A percentile compares a stretch with the other conserved stretches of the same genome.
Conservation (phyloP, 1,284 basidiomycete species). For the Cryptococcus amylolentus region DNA sequence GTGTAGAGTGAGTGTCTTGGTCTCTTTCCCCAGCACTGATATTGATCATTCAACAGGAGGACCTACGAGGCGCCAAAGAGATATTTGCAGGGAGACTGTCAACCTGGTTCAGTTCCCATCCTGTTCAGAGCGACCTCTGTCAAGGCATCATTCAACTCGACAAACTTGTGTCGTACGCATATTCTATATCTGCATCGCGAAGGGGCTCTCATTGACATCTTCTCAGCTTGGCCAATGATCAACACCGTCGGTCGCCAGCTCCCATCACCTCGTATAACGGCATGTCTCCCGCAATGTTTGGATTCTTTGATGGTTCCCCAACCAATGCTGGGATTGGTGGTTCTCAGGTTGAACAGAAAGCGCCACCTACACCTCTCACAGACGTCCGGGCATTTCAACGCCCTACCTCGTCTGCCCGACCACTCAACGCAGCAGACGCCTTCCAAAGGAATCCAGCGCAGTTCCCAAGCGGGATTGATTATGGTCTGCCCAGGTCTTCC, state of each 20-base stretch:
- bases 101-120: constrained; percentile 44
- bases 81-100: constrained; percentile 41
- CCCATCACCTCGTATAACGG: too few relatives aligned
- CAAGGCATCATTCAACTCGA: constrained; percentile 45
- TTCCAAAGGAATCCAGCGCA: too few relatives aligned
- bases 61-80: constrained; percentile 40
- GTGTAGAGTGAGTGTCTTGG: constrained; percentile 33
- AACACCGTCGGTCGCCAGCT: constrained; percentile 3
- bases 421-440: too few relatives aligned
- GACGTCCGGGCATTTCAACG: too few relatives aligned
- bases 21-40: not conserved
- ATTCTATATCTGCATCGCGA: not conserved
- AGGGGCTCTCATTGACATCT: not conserved
- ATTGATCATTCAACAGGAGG: constrained; percentile 19
- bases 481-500: too few relatives aligned
- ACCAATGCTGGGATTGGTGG: too few relatives aligned
- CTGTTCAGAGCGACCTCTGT: constrained; percentile 46
- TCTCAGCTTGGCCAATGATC: constrained; percentile 8
- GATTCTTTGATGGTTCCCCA: not conserved
- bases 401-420: too few relatives aligned
- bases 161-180: constrained; percentile 36
- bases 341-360: too few relatives aligned
- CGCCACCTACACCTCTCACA: too few relatives aligned
- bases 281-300: too few relatives aligned
- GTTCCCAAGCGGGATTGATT: too few relatives aligned